Evolutionary conservation across 2,329 filamentous ascomycete species (phyloP).

Genomic region (Hypoxylon rubiginosum): DNA sequence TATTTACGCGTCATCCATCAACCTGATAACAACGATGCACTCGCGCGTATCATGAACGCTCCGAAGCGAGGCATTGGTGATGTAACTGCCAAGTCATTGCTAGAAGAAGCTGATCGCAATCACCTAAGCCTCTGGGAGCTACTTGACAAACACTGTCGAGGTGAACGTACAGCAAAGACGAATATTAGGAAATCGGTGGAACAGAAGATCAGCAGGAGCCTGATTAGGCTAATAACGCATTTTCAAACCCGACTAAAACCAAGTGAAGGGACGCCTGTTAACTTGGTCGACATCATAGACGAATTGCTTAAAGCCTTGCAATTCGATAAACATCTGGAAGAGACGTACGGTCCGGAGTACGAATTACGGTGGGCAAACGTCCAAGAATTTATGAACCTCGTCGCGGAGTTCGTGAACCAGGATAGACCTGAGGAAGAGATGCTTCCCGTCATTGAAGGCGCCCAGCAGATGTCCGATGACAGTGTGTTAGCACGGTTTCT

Average conservation of each 20-base stretch:
- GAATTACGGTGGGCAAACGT: constrained; percentile 90
- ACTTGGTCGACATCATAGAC: constrained; percentile 64
- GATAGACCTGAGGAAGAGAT: constrained; percentile 64
- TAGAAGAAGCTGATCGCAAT: constrained; percentile 80
- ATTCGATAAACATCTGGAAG: constrained; percentile 80
- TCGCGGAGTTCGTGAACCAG: constrained; percentile 74
- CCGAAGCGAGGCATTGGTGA: constrained; percentile 87
- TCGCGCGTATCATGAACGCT: constrained; percentile 86
- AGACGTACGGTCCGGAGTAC: constrained; percentile 74
- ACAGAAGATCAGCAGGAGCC: constrained; percentile 65
- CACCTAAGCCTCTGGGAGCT: constrained; percentile 81
- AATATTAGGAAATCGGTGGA: constrained; percentile 65
- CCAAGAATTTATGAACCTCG: constrained; percentile 86
- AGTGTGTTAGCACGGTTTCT: constrained; percentile 80
- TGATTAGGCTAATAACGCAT: constrained; percentile 61
- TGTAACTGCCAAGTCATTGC: constrained; percentile 77
- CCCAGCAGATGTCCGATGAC: constrained; percentile 76
- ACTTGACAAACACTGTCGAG: constrained; percentile 69
- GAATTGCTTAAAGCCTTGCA: constrained; percentile 73
- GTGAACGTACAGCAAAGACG: constrained; percentile 61
- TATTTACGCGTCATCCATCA: constrained; percentile 89
- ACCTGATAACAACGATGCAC: constrained; percentile 87
- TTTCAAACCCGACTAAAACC: constrained; percentile 52
- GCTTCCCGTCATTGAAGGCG: constrained; percentile 76
- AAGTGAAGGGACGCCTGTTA: constrained; percentile 49